These are phyloP conservation scores for Akebia trifoliata DNA, from an alignment of 164 flowering plant genomes.

Conservation along the genomic window DNA sequence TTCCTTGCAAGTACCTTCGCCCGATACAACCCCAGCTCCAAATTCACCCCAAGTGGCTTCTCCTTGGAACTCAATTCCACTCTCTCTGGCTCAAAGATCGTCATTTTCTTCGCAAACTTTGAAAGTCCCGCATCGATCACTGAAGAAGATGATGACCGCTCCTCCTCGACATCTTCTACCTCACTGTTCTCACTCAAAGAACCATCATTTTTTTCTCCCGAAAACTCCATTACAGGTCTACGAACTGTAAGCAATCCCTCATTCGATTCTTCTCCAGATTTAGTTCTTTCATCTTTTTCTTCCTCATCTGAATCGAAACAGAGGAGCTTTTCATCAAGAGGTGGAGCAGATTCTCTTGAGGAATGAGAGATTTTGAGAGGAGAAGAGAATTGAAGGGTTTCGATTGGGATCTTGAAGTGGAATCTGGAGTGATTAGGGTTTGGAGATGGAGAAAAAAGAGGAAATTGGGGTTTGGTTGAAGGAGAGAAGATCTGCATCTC, in stretches of 20 bases:
- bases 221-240: conserved; percentile 51
- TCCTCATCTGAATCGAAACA: conserved; percentile 11
- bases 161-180: conserved; percentile 16
- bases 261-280: conserved; percentile 6
- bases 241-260: conserved; percentile 49
- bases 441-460: conserved; percentile 33
- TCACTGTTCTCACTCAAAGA: neutral
- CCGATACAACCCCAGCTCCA: conserved; percentile 77
- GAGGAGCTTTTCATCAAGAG: conserved; percentile 27
- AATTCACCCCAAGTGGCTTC: conserved; percentile 60
- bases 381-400: conserved; percentile 14
- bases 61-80: conserved; percentile 28
- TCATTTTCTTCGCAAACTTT: conserved; percentile 68
- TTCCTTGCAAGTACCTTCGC: conserved; percentile 65
- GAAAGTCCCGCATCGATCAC: conserved; percentile 44
- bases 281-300: conserved; percentile 2
- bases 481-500: conserved; percentile 27
- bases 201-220: conserved; percentile 17
- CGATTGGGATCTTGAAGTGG: conserved; percentile 22
- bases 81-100: conserved; percentile 76
- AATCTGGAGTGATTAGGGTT: conserved; percentile 34
- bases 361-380: conserved; percentile 18
- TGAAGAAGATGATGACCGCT: conserved; percentile 18
- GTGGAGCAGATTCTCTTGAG: conserved; percentile 22
- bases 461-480: conserved; percentile 24